Conservation (phyloP, 306 rosid species). For the Malus fusca region DNA sequence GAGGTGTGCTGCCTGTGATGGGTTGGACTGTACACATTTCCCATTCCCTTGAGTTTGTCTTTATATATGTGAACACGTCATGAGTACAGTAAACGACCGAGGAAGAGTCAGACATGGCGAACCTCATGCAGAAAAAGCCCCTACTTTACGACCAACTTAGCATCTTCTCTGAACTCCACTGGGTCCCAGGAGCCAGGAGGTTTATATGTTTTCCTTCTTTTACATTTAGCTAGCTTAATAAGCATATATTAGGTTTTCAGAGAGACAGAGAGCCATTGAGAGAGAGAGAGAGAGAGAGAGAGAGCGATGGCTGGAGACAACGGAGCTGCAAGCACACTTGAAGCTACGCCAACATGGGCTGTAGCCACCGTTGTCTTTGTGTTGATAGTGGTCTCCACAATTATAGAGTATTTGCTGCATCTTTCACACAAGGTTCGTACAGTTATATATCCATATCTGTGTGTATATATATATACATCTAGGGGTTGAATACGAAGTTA, state of each 20-base stretch:
- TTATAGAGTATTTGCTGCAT: conserved; percentile 37
- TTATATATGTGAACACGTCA: background rate
- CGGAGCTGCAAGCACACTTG: conserved; percentile 25
- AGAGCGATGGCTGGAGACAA: conserved; percentile 17
- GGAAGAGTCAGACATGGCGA: conserved; percentile 8
- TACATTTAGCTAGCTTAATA: background rate
- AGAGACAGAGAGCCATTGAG: background rate
- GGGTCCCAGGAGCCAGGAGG: background rate
- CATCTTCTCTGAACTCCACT: background rate
- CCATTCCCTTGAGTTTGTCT: background rate
- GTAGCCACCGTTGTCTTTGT: conserved; percentile 44
- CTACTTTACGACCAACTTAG: background rate
- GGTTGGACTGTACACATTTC: background rate
- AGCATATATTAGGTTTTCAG: background rate
- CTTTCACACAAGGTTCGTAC: conserved; percentile 24
- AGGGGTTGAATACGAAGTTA: background rate
- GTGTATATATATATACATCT: too few species aligned
- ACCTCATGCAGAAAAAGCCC: background rate
- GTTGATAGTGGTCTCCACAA: conserved; percentile 32
- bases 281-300: background rate
- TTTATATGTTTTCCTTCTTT: background rate
- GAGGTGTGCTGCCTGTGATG: background rate
- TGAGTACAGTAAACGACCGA: background rate
- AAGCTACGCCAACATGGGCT: conserved; percentile 59
- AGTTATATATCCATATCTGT: background rate